Conservation (phyloP, 768 basidiomycete species). For the Panaeolus cyanescens region DNA sequence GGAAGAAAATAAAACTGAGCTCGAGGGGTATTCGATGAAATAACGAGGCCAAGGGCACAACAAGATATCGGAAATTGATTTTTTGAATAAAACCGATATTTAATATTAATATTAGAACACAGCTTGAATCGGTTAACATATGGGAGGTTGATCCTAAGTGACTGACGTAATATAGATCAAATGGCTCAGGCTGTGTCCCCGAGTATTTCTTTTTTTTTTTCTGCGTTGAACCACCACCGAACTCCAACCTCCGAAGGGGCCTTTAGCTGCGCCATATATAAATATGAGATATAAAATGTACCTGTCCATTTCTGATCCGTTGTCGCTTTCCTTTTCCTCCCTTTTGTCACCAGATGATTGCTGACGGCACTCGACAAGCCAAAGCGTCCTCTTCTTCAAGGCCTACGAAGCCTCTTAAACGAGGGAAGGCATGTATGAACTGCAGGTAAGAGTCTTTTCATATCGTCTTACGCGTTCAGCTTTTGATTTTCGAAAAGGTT, state of each 20-base stretch:
- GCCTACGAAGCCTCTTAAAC: conserved; percentile 45
- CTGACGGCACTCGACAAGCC: conserved; percentile 34
- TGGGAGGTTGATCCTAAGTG: neutral
- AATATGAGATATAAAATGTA: conserved; percentile 17
- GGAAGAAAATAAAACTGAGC: neutral
- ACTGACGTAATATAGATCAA: neutral
- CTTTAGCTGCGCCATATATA: neutral
- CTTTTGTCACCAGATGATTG: conserved; percentile 37
- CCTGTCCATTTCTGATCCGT: conserved; percentile 36
- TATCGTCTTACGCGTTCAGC: neutral
- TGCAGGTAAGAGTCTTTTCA: conserved; percentile 41
- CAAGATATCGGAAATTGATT: neutral
- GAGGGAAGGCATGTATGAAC: conserved; percentile 57
- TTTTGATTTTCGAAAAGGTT: conserved; percentile 31
- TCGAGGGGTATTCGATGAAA: neutral
- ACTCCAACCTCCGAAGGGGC: conserved; percentile 14
- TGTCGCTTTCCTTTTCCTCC: conserved; percentile 21
- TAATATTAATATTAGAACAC: neutral
- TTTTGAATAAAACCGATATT: neutral
- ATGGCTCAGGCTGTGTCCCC: conserved; percentile 14
- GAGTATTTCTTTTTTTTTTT: conserved; percentile 1
- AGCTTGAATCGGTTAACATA: neutral
- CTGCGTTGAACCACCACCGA: conserved; percentile 16
- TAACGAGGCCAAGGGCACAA: neutral
- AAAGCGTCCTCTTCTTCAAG: conserved; percentile 27